Evolutionary conservation across 1,284 basidiomycete genomes (phyloP), one percentile per base, ranked within the genome.

Genomic region (Vanrija sp.): DNA sequence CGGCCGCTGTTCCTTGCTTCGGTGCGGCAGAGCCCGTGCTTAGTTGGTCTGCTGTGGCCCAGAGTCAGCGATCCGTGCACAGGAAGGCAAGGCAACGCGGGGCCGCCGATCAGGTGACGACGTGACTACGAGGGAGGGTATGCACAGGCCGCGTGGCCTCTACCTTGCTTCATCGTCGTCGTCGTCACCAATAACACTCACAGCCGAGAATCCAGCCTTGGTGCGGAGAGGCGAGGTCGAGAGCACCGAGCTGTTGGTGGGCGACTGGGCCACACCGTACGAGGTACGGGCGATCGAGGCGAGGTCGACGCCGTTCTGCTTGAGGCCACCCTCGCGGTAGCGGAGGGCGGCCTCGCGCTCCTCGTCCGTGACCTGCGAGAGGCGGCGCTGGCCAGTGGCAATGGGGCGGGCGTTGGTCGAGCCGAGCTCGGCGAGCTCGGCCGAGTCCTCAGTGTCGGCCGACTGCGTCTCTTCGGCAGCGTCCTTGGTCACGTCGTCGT

Each of bases 281-380:
- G 87, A 89, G 54, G 87, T 88, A 63, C 87, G 85, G 23, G 89
- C 89, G 65, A 92, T 91, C 51, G 83, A 79, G 41, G 81, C 80
- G 54, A 92, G 82, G 74, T 90, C 86, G 53, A 88, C 75, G 24
- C 59, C 69, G 49, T 50, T 51, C 58, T 64, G 78, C 82, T 59
- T 39, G 18, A 60, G 58, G 25, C 64, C 69, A 45, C 68, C 68
- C 54, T 73, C 67, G 50, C 74, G 61, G 59, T 68, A 73, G 25
- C 63, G 56, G 45, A 67, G 64, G 15, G 72, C 74, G 46, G 61
- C 56, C 68, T 83, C 80, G 58, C 83, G 75, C 59, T 91, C 87
- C 63, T 86, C 84, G 23, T 85, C 83, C 7, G 81, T 81, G 63
- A 84, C 66, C 49, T 64, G 66, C 52, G 65, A 68, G 65, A 67